Percentiles rank a stretch among this genome's conserved stretches.
phyloP scores from a whole-genome alignment of 1,284 basidiomycete genomes.

The Testicularia cyperi region DNA sequence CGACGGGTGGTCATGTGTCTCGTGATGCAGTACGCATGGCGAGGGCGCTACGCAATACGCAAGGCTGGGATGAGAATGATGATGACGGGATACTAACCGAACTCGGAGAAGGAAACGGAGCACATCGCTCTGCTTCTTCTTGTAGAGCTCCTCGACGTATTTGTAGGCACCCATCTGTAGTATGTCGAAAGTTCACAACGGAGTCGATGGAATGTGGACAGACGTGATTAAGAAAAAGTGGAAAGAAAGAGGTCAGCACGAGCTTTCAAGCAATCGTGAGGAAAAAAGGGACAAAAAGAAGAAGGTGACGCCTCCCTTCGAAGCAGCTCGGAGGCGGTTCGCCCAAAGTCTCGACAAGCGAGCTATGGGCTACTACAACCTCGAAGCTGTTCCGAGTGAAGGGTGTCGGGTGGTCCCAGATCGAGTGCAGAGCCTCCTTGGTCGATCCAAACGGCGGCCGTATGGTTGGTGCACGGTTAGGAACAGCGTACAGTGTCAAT shows the following conservation, averaged over 20 bases:
- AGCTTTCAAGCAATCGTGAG: slow-evolving; percentile 46
- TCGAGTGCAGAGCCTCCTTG: too few species aligned
- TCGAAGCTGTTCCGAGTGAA: too few species aligned
- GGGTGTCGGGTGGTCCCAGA: too few species aligned
- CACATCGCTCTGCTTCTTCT: slow-evolving; percentile 86
- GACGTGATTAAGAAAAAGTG: not conserved
- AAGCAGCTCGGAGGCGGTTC: slow-evolving; percentile 20
- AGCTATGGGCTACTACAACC: slow-evolving; percentile 31
- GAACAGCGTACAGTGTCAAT: too few species aligned
- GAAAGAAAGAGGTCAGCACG: slow-evolving; percentile 27
- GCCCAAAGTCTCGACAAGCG: slow-evolving; percentile 1
- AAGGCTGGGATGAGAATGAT: too few species aligned
- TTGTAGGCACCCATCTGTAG: slow-evolving; percentile 73
- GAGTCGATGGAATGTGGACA: not conserved
- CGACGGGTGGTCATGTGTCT: too few species aligned
- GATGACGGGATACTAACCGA: slow-evolving; percentile 66
- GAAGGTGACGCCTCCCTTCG: slow-evolving; percentile 32
- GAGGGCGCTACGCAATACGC: too few species aligned
- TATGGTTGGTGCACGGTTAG: too few species aligned
- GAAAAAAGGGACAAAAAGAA: slow-evolving; percentile 33
- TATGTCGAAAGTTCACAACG: not conserved
- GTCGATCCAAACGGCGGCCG: too few species aligned
- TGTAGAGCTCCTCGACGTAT: slow-evolving; percentile 85
- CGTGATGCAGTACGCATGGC: too few species aligned
- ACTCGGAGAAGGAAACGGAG: slow-evolving; percentile 98